Base-by-base conservation (phyloP, 768 basidiomycete genomes). In the Tricholoma matsutake region DNA sequence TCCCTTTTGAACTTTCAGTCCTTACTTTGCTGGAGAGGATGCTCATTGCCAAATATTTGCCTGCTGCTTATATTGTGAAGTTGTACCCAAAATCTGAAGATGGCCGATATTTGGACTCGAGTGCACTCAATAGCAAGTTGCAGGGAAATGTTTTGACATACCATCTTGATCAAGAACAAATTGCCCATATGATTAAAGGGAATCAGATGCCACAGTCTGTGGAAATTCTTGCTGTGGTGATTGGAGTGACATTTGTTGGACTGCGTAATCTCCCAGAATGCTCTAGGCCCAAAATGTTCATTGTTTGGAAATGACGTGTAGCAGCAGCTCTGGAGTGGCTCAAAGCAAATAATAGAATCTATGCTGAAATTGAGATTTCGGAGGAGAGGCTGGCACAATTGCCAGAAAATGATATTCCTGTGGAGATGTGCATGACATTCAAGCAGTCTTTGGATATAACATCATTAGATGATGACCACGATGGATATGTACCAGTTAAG, bases 1-100 rank as follows among this genome's bases (percentile, higher is more conserved):
- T 73, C 4, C 76, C 77, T 0, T 22, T 31, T 0, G 54, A 72
- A 39, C 60, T 77, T 0, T 9, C 41, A 3, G 35, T 56, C 0
- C 59, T 78, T 1, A 73, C 70, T 0, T 28, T 78, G 0, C 68
- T 71, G 0, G 74, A 78, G 62, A 61, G 70, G 29, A 28, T 78
- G 0, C 60, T 78, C 0, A 63, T 78, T 1, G 58, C 71, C 0
- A 63, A 54, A 11, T 66, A 68, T 45, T 73, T 67, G 65, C 70
- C 72, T 8, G 37, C 52, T 0, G 68, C 68, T 9, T 76, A 68
- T 37, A 63, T 75, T 25, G 10, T 55, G 3, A 55, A 55, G 18
- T 6, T 55, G 20, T 55, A 13, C 11, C 54, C 54, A 35, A 72
- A 73, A 54, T 35, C 59, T n/a, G 47, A 54, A 20, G 43, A 58